Evolutionary conservation across 2,329 filamentous ascomycete genomes (phyloP), one percentile per base, ranked within the genome.

Genomic region (Cladophialophora psammophila): DNA sequence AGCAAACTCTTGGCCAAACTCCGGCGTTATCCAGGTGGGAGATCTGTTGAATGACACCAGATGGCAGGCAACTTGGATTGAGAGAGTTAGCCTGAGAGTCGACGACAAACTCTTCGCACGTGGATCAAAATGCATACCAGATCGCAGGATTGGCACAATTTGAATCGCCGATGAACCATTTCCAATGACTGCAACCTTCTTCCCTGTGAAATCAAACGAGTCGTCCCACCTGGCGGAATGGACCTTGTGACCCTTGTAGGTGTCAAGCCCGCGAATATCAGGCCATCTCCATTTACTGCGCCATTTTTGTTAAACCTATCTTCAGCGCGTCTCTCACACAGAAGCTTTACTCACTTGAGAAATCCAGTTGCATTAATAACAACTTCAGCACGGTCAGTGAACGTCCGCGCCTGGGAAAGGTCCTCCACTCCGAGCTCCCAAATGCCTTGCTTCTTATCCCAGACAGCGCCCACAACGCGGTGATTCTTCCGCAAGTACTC

Each of bases 291-390:
- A 9, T 59, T 81, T 75, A 42, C 40, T 42, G 40, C 18, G 40
- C 15, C 40, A 42, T 5, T n/a, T 40, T 42, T n/a, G 15, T 53
- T 12, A 31, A 31, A 18, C 15, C 18, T 13, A 8, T 42, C 13
- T 42, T 42, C 40, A 42, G n/a, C 4, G 18, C 12, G 5, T n/a
- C 5, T 18, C 4, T n/a, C 8, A 12, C 4, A n/a, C 2, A n/a
- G 40, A n/a, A 70, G 10, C 6, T 26, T 34, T 26, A 35, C 31
- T 35, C 13, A 55, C 53, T 88, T 88, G 32, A 88, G 75, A 70
- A 87, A 85, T 0, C 86, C 86, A 34, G 87, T 85, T 1, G 83
- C 86, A 13, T 83, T 85, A 20, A 87, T 78, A 10, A 88, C 75
- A 63, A 87, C 87, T 70, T 86, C 84, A 5, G 81, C 81, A 36